These are phyloP conservation scores for Penicillium sp. DNA, from an alignment of 2,329 filamentous ascomycete genomes.

Conservation along the genomic window DNA sequence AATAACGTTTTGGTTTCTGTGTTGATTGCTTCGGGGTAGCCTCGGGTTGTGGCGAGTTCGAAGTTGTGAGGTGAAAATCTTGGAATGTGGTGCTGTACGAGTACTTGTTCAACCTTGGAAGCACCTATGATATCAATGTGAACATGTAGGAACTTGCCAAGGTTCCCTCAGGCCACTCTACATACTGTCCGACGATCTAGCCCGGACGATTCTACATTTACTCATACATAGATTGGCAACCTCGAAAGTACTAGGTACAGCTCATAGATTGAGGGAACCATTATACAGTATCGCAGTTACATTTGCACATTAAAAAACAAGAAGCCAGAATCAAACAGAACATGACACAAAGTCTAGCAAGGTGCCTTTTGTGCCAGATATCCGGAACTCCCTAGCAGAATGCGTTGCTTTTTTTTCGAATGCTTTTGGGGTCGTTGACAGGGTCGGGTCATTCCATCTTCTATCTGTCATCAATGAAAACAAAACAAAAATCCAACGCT, in stretches of 20 bases:
- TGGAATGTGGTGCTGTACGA: too few species aligned
- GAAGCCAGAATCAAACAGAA: conserved; percentile 43
- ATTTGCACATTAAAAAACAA: conserved; percentile 15
- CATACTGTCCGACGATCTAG: too few species aligned
- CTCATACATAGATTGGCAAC: too few species aligned
- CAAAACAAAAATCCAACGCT: conserved; percentile 18
- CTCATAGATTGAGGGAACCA: conserved; percentile 27
- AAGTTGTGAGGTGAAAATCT: too few species aligned
- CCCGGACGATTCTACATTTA: too few species aligned
- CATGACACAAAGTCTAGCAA: conserved; percentile 31
- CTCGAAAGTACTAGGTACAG: conserved; percentile 11
- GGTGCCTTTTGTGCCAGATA: conserved; percentile 67
- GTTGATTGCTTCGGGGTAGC: background rate
- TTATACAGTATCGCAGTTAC: conserved; percentile 35
- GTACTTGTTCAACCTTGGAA: too few species aligned
- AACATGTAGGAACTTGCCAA: too few species aligned
- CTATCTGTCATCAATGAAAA: conserved; percentile 43
- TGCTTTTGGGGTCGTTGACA: conserved; percentile 50
- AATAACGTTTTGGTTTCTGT: background rate
- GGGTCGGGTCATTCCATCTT: conserved; percentile 50
- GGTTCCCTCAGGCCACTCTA: too few species aligned
- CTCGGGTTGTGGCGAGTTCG: background rate
- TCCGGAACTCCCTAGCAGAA: conserved; percentile 68
- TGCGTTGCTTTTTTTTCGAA: conserved; percentile 56
- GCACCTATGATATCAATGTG: too few species aligned